These are phyloP conservation scores for Beauveria scarabaeidicola DNA, from an alignment of 2,329 filamentous ascomycete species.

Conservation along the genomic window DNA sequence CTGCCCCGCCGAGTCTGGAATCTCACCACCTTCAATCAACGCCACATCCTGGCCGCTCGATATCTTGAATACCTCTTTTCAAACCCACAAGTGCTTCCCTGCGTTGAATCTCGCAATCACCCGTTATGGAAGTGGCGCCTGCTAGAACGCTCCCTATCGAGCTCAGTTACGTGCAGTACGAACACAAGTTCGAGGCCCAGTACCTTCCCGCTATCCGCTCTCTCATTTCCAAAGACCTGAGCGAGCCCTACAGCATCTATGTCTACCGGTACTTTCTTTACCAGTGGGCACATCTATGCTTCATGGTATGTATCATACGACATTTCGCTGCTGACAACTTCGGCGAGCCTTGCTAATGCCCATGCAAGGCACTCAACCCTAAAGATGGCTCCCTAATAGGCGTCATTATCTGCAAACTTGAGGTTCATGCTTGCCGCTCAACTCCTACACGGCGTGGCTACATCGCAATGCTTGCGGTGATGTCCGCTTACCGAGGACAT, in stretches of 20 bases:
- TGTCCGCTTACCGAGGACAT: constrained; percentile 66
- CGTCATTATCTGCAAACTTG: constrained; percentile 90
- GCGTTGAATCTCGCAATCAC: background rate
- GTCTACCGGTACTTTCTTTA: constrained; percentile 97
- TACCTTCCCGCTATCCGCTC: constrained; percentile 82
- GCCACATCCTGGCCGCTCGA: background rate
- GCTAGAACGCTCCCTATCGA: constrained; percentile 33
- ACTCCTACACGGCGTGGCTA: constrained; percentile 71
- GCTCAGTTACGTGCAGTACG: constrained; percentile 53
- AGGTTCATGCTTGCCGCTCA: constrained; percentile 78
- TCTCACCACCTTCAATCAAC: constrained; percentile 3
- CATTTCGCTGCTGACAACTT: constrained; percentile 10
- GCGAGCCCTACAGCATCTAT: constrained; percentile 98
- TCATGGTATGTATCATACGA: constrained; percentile 54
- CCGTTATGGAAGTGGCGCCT: constrained; percentile 24
- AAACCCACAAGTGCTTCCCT: no score
- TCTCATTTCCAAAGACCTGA: constrained; percentile 90
- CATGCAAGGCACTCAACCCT: constrained; percentile 48
- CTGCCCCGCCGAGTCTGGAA: background rate
- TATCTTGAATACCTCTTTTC: background rate
- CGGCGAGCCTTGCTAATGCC: background rate
- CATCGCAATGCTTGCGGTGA: constrained; percentile 97
- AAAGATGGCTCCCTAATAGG: constrained; percentile 62
- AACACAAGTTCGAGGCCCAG: constrained; percentile 50
- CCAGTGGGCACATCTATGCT: constrained; percentile 97